phyloP scores from a whole-genome alignment of 345 rosid species.

The Adansonia digitata region DNA sequence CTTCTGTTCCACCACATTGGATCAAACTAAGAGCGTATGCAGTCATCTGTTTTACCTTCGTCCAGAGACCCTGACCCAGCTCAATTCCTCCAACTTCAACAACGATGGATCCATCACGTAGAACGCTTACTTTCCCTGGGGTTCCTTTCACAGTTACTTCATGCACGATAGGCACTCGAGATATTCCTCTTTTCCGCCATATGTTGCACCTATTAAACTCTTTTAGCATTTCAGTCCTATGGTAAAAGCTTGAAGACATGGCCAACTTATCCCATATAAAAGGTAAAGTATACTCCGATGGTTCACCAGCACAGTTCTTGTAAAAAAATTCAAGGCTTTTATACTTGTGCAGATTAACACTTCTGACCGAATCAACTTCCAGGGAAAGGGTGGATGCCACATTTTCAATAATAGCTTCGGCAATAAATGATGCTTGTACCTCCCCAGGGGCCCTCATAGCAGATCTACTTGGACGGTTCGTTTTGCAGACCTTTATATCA shows the following conservation, averaged over 20 bases:
- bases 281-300: slow-evolving; percentile 56
- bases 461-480: slow-evolving; percentile 60
- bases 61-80: too few species aligned
- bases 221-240: slow-evolving; percentile 42
- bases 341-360: slow-evolving; percentile 53
- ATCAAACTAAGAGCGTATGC: too few species aligned
- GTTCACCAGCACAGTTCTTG: slow-evolving; percentile 36
- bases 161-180: slow-evolving; percentile 52
- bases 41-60: too few species aligned
- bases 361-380: slow-evolving; percentile 58
- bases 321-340: slow-evolving; percentile 52
- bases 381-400: slow-evolving; percentile 66
- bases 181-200: slow-evolving; percentile 73
- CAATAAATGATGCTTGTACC: slow-evolving; percentile 67
- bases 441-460: slow-evolving; percentile 84
- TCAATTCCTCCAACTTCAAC: slow-evolving; percentile 89
- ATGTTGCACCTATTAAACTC: slow-evolving; percentile 44
- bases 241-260: slow-evolving; percentile 35
- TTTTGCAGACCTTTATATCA: slow-evolving; percentile 71
- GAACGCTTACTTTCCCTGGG: slow-evolving; percentile 72
- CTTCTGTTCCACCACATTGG: slow-evolving; percentile 34
- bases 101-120: slow-evolving; percentile 69
- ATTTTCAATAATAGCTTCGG: slow-evolving; percentile 67
- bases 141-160: slow-evolving; percentile 41
- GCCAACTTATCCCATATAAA: slow-evolving; percentile 65